phyloP scores from a whole-genome alignment of 2,329 filamentous ascomycete genomes.

The Claviceps sp. region DNA sequence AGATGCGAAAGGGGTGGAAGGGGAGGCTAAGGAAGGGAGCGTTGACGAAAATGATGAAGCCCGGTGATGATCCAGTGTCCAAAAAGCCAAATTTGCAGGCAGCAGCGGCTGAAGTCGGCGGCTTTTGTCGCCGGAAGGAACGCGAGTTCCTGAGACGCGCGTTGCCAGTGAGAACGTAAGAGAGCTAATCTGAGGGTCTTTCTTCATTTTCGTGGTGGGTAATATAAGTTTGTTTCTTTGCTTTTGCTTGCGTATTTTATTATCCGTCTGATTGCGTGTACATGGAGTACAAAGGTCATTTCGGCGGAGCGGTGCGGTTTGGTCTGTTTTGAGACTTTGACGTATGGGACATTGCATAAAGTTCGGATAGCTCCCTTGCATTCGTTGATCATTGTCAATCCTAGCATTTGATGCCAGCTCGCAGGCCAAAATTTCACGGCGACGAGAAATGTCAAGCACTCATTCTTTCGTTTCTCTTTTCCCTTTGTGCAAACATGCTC shows the following conservation, averaged over 20 bases:
- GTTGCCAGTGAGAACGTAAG: constrained; percentile 40
- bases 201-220: neutral
- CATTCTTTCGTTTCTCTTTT: neutral
- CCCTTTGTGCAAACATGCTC: neutral
- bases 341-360: too few species aligned
- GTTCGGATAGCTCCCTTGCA: too few species aligned
- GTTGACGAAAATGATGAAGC: constrained; percentile 8
- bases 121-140: neutral
- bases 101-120: constrained; percentile 20
- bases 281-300: neutral
- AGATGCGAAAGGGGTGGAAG: neutral
- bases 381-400: too few species aligned
- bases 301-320: too few species aligned
- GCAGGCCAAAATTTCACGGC: neutral
- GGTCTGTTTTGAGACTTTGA: too few species aligned
- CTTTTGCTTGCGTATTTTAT: neutral
- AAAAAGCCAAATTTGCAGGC: constrained; percentile 47
- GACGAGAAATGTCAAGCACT: neutral
- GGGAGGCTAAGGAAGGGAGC: neutral
- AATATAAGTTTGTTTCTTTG: neutral
- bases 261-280: neutral
- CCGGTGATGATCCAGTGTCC: constrained; percentile 39
- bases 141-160: constrained; percentile 12
- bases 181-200: constrained; percentile 44
- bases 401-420: too few species aligned